These are phyloP conservation scores for Spergularia bocconei DNA, from an alignment of 148 eudicot genomes.

Conservation along the genomic window DNA sequence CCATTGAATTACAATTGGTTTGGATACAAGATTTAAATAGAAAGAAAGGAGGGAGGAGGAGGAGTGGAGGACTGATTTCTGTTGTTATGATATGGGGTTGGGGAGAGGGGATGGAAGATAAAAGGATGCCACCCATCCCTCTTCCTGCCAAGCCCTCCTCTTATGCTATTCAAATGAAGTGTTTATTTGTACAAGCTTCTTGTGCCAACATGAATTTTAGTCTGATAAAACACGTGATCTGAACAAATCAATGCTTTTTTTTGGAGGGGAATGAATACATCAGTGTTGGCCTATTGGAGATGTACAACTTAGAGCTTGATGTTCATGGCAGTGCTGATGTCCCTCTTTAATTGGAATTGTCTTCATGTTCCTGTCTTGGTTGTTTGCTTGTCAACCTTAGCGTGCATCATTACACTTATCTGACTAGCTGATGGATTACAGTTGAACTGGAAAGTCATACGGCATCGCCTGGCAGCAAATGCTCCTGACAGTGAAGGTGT, in stretches of 20 bases:
- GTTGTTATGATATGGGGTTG: background rate
- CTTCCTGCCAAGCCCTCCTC: background rate
- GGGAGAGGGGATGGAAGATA: background rate
- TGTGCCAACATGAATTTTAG: background rate
- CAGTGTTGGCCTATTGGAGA: background rate
- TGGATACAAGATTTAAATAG: background rate
- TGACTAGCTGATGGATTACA: slow-evolving; percentile 65
- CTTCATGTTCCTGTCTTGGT: background rate
- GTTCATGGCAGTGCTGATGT: background rate
- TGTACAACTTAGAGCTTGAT: background rate
- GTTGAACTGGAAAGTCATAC: slow-evolving; percentile 96
- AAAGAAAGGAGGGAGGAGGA: background rate
- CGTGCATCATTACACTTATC: slow-evolving; percentile 17
- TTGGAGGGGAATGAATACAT: background rate
- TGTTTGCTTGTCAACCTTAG: slow-evolving; percentile 8
- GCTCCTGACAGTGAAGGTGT: slow-evolving; percentile 90
- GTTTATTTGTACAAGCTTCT: background rate
- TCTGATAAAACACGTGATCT: background rate
- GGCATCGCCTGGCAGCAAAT: slow-evolving; percentile 78
- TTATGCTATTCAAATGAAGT: background rate
- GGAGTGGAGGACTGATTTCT: background rate
- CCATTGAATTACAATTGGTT: background rate
- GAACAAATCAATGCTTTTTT: too few relatives aligned
- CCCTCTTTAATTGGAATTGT: slow-evolving; percentile 1
- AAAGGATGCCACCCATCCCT: background rate